Conservation (phyloP, 2,329 filamentous ascomycete species). For the Claviceps spartinae region DNA sequence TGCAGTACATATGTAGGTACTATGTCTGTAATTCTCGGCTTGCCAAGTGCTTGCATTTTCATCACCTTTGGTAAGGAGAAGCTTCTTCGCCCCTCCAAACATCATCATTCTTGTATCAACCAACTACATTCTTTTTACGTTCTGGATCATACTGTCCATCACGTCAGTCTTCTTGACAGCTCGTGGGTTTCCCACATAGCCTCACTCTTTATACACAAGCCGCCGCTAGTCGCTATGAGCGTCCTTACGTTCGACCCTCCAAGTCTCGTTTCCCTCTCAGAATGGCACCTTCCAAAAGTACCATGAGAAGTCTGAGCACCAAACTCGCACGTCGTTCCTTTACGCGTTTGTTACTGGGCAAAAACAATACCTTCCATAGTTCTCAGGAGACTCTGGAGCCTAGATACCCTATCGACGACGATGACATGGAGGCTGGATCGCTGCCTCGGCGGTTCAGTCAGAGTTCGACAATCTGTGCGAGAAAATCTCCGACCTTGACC, state of each 20-base stretch:
- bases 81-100: not conserved
- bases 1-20: too few species aligned
- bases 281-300: slow-evolving; percentile 1
- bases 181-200: not conserved
- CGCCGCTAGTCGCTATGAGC: slow-evolving; percentile 7
- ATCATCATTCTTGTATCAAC: not conserved
- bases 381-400: slow-evolving; percentile 1
- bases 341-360: not conserved
- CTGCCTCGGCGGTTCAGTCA: not conserved
- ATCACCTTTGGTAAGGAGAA: not conserved
- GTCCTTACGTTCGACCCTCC: not conserved
- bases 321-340: not conserved
- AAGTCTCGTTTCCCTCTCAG: not conserved
- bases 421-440: not conserved
- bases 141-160: slow-evolving; percentile 1
- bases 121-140: slow-evolving; percentile 4
- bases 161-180: not conserved
- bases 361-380: not conserved
- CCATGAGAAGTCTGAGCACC: not conserved
- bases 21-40: too few species aligned
- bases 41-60: not conserved
- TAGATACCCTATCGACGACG: not conserved
- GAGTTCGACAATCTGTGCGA: not conserved
- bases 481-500: not conserved
- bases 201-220: not conserved